Conservation (phyloP, 2,329 filamentous ascomycete species). For the Diaporthe eres region DNA sequence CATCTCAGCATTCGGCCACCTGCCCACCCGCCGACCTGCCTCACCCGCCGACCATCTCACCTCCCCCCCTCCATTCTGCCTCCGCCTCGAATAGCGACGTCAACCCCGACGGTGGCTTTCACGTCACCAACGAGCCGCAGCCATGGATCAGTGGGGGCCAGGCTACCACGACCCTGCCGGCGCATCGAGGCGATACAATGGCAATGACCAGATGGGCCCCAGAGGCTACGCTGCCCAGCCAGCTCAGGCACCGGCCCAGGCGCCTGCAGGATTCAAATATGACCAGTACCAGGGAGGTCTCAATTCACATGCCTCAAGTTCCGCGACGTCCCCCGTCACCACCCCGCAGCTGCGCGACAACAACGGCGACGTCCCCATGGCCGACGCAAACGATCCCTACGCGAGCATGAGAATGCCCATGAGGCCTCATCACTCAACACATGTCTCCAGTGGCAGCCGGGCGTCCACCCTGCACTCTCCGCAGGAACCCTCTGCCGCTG, state of each 20-base stretch:
- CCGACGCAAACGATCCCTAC: slow-evolving; percentile 86
- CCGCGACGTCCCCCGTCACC: slow-evolving; percentile 70
- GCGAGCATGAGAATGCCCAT: slow-evolving; percentile 88
- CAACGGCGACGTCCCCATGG: slow-evolving; percentile 86
- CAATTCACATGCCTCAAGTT: slow-evolving; percentile 56
- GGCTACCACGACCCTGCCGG: slow-evolving; percentile 75
- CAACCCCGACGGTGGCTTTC: slow-evolving; percentile 38
- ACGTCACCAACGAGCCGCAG: slow-evolving; percentile 46
- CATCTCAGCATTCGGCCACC: slow-evolving; percentile 6
- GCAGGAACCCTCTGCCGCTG: slow-evolving; percentile 84
- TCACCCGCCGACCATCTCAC: slow-evolving; percentile 9
- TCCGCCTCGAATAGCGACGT: slow-evolving; percentile 34
- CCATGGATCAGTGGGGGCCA: slow-evolving; percentile 74
- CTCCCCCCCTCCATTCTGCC: background rate
- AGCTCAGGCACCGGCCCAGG: slow-evolving; percentile 55
- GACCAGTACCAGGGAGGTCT: slow-evolving; percentile 73
- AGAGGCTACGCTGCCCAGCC: slow-evolving; percentile 45
- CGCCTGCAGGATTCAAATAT: slow-evolving; percentile 75
- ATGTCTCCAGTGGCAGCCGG: slow-evolving; percentile 68
- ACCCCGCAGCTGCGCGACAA: slow-evolving; percentile 76
- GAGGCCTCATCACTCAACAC: slow-evolving; percentile 82
- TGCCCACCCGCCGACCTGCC: slow-evolving; percentile 18
- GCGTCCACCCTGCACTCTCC: slow-evolving; percentile 78
- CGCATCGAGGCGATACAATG: slow-evolving; percentile 76
- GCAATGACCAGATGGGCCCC: slow-evolving; percentile 52